phyloP scores from a whole-genome alignment of 768 basidiomycete genomes.

The Pulveroboletus sp. region DNA sequence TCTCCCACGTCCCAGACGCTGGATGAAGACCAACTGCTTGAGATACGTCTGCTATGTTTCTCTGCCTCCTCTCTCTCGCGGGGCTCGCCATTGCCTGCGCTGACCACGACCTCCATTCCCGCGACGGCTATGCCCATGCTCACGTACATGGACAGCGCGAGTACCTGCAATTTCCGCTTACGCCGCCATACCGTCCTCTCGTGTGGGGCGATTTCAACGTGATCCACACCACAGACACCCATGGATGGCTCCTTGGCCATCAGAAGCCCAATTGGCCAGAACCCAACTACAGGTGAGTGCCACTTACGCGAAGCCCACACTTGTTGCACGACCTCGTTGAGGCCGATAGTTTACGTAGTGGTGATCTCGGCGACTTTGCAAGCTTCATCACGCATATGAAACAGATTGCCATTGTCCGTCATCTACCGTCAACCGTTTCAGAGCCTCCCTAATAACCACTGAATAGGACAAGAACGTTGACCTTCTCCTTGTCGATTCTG shows the following conservation, averaged over 20 bases:
- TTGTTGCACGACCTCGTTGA: neutral
- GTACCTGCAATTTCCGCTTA: conserved; percentile 38
- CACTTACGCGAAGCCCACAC: neutral
- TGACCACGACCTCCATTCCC: conserved; percentile 17
- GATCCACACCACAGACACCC: conserved; percentile 81
- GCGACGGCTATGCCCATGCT: conserved; percentile 31
- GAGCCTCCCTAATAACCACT: neutral
- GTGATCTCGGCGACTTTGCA: conserved; percentile 75
- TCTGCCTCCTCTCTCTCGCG: conserved; percentile 14
- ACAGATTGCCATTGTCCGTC: conserved; percentile 52
- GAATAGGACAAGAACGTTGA: conserved; percentile 66
- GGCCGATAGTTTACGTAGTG: conserved; percentile 27
- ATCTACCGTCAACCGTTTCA: neutral
- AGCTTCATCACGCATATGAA: conserved; percentile 88
- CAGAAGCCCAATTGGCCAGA: conserved; percentile 70
- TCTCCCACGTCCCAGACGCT: neutral
- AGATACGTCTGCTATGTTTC: conserved; percentile 5
- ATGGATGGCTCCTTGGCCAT: conserved; percentile 82
- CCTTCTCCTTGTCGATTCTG: conserved; percentile 76
- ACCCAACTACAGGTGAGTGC: conserved; percentile 59
- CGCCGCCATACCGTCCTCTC: conserved; percentile 60
- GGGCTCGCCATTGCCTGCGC: conserved; percentile 21
- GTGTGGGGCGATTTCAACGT: conserved; percentile 90
- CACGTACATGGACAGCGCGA: conserved; percentile 32
- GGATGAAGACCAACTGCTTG: no score